phyloP scores from a whole-genome alignment of 139 green algal genomes.

The Chlorokybus atmophyticus region DNA sequence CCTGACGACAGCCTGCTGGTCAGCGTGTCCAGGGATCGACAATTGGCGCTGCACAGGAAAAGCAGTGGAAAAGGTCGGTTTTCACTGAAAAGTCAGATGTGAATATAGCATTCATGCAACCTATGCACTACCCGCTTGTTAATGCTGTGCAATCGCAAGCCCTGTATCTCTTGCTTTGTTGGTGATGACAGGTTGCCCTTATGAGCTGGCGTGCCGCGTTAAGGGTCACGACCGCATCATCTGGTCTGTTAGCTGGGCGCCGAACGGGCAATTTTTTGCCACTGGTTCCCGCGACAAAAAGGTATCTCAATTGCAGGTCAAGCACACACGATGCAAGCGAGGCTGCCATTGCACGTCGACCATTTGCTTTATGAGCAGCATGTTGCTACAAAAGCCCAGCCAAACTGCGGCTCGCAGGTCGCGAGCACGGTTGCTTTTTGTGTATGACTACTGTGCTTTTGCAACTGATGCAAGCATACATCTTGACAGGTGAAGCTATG shows the following conservation, averaged over 20 bases:
- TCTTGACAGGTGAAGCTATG: too few species aligned
- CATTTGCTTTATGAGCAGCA: too few species aligned
- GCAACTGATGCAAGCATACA: too few species aligned
- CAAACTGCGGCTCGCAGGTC: too few species aligned
- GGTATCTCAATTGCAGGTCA: too few species aligned
- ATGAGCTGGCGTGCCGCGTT: not conserved
- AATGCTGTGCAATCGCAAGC: not conserved
- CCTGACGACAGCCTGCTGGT: constrained; percentile 20
- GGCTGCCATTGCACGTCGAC: too few species aligned
- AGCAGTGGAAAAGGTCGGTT: not conserved
- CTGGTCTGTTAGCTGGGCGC: constrained; percentile 14
- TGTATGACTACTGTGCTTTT: too few species aligned
- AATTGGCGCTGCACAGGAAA: constrained; percentile 12
- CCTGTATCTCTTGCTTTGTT: not conserved
- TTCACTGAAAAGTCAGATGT: not conserved
- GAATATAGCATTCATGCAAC: not conserved
- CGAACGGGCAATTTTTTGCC: constrained; percentile 5
- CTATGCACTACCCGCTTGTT: not conserved
- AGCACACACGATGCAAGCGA: too few species aligned
- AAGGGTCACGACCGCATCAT: constrained; percentile 21
- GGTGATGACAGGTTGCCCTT: too few species aligned
- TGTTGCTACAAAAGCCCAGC: too few species aligned
- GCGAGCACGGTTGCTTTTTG: too few species aligned
- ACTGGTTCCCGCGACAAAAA: constrained; percentile 21
- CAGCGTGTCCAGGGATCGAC: constrained; percentile 23